Base-by-base conservation (phyloP, 352 stramenopile species). In the Pythium plurisporium region DNA sequence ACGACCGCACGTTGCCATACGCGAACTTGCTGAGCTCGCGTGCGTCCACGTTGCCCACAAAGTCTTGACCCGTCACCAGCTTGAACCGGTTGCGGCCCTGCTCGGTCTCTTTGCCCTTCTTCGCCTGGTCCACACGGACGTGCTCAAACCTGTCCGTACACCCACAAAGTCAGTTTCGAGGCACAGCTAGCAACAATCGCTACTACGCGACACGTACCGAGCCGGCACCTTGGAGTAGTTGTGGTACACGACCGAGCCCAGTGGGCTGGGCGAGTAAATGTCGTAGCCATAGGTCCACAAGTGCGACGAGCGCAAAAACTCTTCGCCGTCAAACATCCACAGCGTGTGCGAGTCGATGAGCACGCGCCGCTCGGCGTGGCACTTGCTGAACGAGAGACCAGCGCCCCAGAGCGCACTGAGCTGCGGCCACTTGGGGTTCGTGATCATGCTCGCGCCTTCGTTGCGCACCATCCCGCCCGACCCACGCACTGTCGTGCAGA, bases 371-470 rank as follows among this genome's bases (percentile, higher is more conserved):
- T 70, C 72, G 45, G 83, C 70, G n/a, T 65, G 70, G 63, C 82
- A 90, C 40, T 65, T 68, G 43, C 79, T 76, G 64, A 92, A 92
- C 53, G 88, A 87, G 70, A 92, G 90, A 33, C 80, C 80, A 15
- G 73, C 79, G 11, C 77, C 82, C 12, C 87, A 67, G 46, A 89
- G 79, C 36, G 82, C 87, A 75, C 86, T 86, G 41, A 94, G 48
- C 63, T 92, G 84, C n/a, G 84, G 84, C 50, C 80, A 84, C 56
- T 92, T 89, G 23, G 78, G 79, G 33, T 50, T 62, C 22, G 59
- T 75, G 54, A 92, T 94, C 80, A 91, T 92, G 55, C 80, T 91
- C 44, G 84, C 84, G 34, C 84, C 84, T 33, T 82, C 64, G 57
- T 76, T 94, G 45, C 84, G 79, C 26, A 94, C 82, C 19, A 78